These are phyloP conservation scores for Metschnikowia lachancei DNA, from an alignment of 805 yeast genomes.

Conservation along the genomic window DNA sequence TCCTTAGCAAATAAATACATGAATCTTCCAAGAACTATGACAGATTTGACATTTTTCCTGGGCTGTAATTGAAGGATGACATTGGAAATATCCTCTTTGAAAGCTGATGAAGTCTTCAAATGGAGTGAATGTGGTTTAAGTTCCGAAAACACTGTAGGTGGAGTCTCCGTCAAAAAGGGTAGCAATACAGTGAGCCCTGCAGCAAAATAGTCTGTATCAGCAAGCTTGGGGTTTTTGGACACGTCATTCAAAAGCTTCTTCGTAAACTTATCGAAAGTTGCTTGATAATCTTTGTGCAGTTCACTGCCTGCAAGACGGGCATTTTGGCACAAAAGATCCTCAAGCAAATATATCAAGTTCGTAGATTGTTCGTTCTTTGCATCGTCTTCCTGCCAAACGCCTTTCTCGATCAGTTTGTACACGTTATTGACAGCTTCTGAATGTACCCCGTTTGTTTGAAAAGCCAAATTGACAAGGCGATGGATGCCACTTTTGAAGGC, in stretches of 20 bases:
- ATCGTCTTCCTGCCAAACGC: neutral
- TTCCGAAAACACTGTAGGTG: constrained; percentile 14
- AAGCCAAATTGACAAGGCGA: neutral
- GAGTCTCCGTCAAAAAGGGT: constrained; percentile 48
- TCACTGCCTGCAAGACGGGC: constrained; percentile 2
- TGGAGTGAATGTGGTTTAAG: neutral
- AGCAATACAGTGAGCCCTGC: constrained; percentile 56
- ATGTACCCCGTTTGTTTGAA: constrained; percentile 14
- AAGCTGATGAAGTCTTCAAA: constrained; percentile 14
- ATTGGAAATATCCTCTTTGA: constrained; percentile 39
- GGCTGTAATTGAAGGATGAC: constrained; percentile 39
- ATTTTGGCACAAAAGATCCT: constrained; percentile 7
- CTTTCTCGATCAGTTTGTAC: neutral
- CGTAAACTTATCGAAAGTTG: neutral
- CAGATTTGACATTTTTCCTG: constrained; percentile 9
- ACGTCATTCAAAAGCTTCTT: constrained; percentile 30
- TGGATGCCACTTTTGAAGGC: constrained; percentile 8
- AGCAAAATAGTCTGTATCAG: constrained; percentile 56
- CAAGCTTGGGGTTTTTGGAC: constrained; percentile 21
- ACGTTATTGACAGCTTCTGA: constrained; percentile 5
- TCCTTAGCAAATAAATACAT: constrained; percentile 53
- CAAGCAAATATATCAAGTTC: constrained; percentile 9
- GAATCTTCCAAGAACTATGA: constrained; percentile 48
- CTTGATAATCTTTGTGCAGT: neutral
- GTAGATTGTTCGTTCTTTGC: constrained; percentile 1